These are phyloP conservation scores for Gymnopilus dilepis DNA, from an alignment of 768 basidiomycete genomes.

Conservation along the genomic window DNA sequence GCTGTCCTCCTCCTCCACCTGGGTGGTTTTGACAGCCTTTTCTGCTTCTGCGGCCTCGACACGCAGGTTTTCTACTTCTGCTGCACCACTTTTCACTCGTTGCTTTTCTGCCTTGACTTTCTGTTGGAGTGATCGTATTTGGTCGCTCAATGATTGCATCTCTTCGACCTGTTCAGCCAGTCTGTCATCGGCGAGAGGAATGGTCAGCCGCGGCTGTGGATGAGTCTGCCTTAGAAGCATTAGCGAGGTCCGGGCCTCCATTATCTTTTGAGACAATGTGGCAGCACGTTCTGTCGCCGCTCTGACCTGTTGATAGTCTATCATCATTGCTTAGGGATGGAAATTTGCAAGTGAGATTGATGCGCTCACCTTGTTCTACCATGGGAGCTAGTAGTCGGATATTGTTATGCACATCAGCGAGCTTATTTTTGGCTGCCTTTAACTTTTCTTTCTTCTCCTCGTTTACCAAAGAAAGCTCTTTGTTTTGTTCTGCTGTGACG, in stretches of 20 bases:
- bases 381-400: conserved; percentile 66
- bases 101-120: conserved; percentile 61
- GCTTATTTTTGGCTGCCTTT: conserved; percentile 64
- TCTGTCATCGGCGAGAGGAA: conserved; percentile 72
- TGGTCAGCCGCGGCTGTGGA: conserved; percentile 80
- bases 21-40: conserved; percentile 62
- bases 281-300: conserved; percentile 58
- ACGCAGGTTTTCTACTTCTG: conserved; percentile 63
- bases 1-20: conserved; percentile 67
- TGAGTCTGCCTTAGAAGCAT: conserved; percentile 83
- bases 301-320: conserved; percentile 68
- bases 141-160: conserved; percentile 78
- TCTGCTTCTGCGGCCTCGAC: conserved; percentile 73
- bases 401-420: conserved; percentile 67
- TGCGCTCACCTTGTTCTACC: conserved; percentile 65
- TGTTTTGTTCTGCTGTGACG: conserved; percentile 82
- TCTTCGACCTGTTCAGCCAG: conserved; percentile 78
- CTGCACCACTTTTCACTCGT: conserved; percentile 58
- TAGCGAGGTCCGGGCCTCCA: conserved; percentile 81
- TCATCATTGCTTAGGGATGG: neutral
- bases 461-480: conserved; percentile 61
- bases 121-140: conserved; percentile 58
- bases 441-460: conserved; percentile 73
- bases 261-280: conserved; percentile 72
- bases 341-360: neutral